Conservation (phyloP, 345 rosid genomes). For the Aquilaria malaccensis region DNA sequence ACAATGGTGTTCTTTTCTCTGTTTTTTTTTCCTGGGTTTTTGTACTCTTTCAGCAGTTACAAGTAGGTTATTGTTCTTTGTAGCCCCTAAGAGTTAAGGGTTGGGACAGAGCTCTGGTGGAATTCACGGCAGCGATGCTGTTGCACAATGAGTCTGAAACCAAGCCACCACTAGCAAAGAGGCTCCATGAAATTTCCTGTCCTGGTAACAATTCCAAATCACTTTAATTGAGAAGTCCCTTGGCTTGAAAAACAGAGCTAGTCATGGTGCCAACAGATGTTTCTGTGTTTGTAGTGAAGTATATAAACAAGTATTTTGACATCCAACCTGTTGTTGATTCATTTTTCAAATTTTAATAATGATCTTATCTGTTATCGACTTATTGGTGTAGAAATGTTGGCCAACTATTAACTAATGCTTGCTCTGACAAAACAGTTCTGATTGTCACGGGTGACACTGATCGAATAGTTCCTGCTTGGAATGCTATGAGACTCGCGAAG, state of each 20-base stretch:
- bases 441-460: conserved; percentile 78
- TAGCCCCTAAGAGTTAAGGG: conserved; percentile 55
- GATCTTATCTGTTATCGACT: background rate
- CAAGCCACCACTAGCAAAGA: conserved; percentile 32
- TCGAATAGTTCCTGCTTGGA: conserved; percentile 87
- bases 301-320: too few relatives aligned
- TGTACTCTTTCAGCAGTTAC: conserved; percentile 5
- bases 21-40: conserved; percentile 1
- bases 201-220: conserved; percentile 32
- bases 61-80: conserved; percentile 11
- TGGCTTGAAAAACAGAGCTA: background rate
- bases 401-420: background rate
- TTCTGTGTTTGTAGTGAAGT: too few relatives aligned
- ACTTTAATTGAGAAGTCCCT: background rate
- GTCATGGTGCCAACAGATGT: background rate
- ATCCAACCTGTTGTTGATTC: too few relatives aligned
- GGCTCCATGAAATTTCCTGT: conserved; percentile 50
- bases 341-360: too few relatives aligned
- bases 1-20: background rate
- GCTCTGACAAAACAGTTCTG: conserved; percentile 35
- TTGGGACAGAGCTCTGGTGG: conserved; percentile 65
- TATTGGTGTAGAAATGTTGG: background rate
- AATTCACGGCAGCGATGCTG: conserved; percentile 52
- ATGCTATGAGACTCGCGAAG: conserved; percentile 57
- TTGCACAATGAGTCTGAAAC: conserved; percentile 17